A percentile compares a stretch with the other conserved stretches of the same genome.
Evolutionary conservation across 192 early-diverging fungal genomes (phyloP).

Genomic region (Allomyces arbusculus): DNA sequence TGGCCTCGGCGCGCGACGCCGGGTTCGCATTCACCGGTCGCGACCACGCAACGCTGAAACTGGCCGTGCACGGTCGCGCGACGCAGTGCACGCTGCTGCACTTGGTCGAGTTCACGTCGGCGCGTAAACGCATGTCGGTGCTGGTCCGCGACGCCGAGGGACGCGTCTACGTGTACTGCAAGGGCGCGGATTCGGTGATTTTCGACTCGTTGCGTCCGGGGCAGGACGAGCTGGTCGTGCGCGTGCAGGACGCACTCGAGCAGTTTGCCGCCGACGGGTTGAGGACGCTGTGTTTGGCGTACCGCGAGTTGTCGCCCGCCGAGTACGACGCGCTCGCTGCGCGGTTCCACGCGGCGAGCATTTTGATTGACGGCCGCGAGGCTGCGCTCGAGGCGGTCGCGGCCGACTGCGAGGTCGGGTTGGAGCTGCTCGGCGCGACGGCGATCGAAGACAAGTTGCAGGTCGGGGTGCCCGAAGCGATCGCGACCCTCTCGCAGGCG

Average conservation of each 20-base stretch:
- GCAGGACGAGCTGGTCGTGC: conserved; percentile 47
- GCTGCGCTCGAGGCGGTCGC: conserved; percentile 52
- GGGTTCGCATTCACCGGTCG: conserved; percentile 25
- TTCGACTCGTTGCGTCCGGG: conserved; percentile 51
- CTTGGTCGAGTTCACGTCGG: conserved; percentile 77
- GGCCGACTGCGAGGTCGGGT: conserved; percentile 56
- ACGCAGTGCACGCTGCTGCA: conserved; percentile 38
- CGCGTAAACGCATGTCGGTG: conserved; percentile 88
- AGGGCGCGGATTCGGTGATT: conserved; percentile 91
- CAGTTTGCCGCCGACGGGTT: conserved; percentile 58
- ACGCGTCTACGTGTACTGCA: conserved; percentile 59
- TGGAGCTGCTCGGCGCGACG: conserved; percentile 80
- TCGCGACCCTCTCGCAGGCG: conserved; percentile 58
- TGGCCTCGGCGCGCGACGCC: conserved; percentile 28
- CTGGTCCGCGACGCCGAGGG: conserved; percentile 58
- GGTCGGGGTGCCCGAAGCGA: conserved; percentile 86
- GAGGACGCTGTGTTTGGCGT: conserved; percentile 73
- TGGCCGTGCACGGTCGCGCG: not conserved
- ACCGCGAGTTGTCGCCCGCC: conserved; percentile 43
- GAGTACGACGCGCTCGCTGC: conserved; percentile 53
- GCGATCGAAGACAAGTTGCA: conserved; percentile 96
- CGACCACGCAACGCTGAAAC: not conserved
- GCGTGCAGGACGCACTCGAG: conserved; percentile 57
- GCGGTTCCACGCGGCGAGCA: conserved; percentile 48
- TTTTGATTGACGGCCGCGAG: conserved; percentile 60